These are phyloP conservation scores for Brettanomyces sp. DNA, from an alignment of 805 yeast species.

Conservation along the genomic window DNA sequence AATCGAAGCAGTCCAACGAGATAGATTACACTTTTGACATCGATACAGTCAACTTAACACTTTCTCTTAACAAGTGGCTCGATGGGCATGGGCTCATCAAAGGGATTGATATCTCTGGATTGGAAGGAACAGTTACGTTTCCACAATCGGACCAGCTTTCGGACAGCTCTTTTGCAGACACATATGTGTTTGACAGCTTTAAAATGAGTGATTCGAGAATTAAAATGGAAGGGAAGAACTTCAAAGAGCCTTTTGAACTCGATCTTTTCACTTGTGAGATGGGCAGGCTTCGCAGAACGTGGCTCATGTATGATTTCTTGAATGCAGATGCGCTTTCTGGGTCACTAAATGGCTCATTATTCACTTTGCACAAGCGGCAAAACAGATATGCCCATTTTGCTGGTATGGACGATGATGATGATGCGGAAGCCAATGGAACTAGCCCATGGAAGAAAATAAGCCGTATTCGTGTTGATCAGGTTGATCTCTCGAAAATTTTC, in stretches of 20 bases:
- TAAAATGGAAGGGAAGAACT: conserved; percentile 17
- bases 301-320: conserved; percentile 56
- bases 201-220: conserved; percentile 45
- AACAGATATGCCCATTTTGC: conserved; percentile 39
- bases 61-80: conserved; percentile 46
- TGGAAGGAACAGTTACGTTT: conserved; percentile 28
- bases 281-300: conserved; percentile 47
- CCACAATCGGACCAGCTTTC: conserved; percentile 7
- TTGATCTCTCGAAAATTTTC: conserved; percentile 23
- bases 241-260: conserved; percentile 33
- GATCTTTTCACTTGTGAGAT: conserved; percentile 59
- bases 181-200: conserved; percentile 31
- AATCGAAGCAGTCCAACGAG: conserved; percentile 8
- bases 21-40: conserved; percentile 27
- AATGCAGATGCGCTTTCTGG: conserved; percentile 67
- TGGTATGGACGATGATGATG: conserved; percentile 16
- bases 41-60: conserved; percentile 33
- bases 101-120: conserved; percentile 39
- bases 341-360: conserved; percentile 63
- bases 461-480: conserved; percentile 31
- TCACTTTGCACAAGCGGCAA: conserved; percentile 70
- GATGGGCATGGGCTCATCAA: conserved; percentile 44
- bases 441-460: conserved; percentile 42
- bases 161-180: conserved; percentile 17
- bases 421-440: conserved; percentile 4